Base-by-base conservation (phyloP, 2,329 filamentous ascomycete species). In the Alternaria alternata region DNA sequence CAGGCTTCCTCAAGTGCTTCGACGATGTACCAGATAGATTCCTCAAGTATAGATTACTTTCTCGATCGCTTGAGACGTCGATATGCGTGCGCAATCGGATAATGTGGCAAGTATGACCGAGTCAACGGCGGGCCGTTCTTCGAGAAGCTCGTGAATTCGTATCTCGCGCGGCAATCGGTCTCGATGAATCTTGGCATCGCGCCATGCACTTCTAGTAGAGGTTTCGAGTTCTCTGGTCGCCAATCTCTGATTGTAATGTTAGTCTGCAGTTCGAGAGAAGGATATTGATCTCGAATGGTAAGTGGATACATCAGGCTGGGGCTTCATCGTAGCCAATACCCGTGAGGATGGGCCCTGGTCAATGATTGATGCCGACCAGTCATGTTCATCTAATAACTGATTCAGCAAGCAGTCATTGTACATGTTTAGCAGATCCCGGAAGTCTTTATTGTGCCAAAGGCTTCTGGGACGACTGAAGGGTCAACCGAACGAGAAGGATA, bases 151-250 rank as follows among this genome's bases (percentile, higher is more conserved):
- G 38, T 64, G 64, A 11, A 63, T 59, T 14, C 42, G 16, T 22
- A 65, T 61, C 34, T 63, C 54, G 24, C 44, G 53, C 32, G 63
- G 61, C 5, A 55, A 44, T 39, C 51, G n/a, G 22, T 57, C 22
- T 12, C 57, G 51, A 49, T 55, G 63, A 14, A 51, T 26, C 11
- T 38, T 44, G 5, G 61, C 39, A 34, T 59, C 18, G 7, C 34
- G 18, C 62, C 62, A 65, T 28, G 32, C 1, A 12, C 9, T 28
- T n/a, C 20, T 11, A 4, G 11, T 22, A 16, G 11, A 32, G 30
- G 49, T 18, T 16, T 16, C 47, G 32, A 30, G 30, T 39, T 64
- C 63, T 44, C 53, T 67, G 41, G 51, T 41, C 3, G 54, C 65
- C 43, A 67, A 54, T 36, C 55, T 44, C 62, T 67, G 24, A 3